Percentiles rank a stretch among this genome's conserved stretches.
These are phyloP conservation scores for Lentinus tigrinus DNA, from an alignment of 768 basidiomycete genomes.

Conservation along the genomic window DNA sequence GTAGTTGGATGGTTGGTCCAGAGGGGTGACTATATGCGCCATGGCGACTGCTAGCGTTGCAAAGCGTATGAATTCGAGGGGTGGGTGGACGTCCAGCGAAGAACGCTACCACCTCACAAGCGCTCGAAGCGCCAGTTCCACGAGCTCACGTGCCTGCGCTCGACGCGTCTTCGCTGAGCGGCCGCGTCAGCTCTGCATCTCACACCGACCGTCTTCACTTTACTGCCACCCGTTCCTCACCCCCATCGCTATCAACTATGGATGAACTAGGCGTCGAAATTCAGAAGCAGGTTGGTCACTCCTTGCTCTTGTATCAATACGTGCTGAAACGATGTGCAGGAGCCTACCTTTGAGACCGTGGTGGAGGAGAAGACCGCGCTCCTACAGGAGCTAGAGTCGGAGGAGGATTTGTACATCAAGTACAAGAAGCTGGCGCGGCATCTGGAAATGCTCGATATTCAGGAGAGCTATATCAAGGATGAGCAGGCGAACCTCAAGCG, in stretches of 20 bases:
- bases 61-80: conserved; percentile 9
- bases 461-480: conserved; percentile 97
- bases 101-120: background rate
- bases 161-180: conserved; percentile 33
- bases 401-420: conserved; percentile 93
- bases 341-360: conserved; percentile 86
- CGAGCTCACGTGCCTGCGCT: conserved; percentile 13
- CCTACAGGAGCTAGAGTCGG: conserved; percentile 73
- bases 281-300: conserved; percentile 60
- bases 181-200: conserved; percentile 31
- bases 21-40: conserved; percentile 80
- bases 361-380: conserved; percentile 87
- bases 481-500: conserved; percentile 97
- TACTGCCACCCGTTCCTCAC: conserved; percentile 4
- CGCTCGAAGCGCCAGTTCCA: conserved; percentile 1
- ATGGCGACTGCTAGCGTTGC: conserved; percentile 35
- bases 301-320: background rate
- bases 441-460: conserved; percentile 91
- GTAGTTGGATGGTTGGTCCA: conserved; percentile 97
- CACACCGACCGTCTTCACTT: conserved; percentile 4
- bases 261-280: conserved; percentile 89
- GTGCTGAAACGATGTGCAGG: conserved; percentile 43
- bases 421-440: conserved; percentile 96
- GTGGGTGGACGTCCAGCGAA: conserved; percentile 6
- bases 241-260: conserved; percentile 47